Evolutionary conservation across 306 rosid genomes (phyloP).

Genomic region (Quercus suber): DNA sequence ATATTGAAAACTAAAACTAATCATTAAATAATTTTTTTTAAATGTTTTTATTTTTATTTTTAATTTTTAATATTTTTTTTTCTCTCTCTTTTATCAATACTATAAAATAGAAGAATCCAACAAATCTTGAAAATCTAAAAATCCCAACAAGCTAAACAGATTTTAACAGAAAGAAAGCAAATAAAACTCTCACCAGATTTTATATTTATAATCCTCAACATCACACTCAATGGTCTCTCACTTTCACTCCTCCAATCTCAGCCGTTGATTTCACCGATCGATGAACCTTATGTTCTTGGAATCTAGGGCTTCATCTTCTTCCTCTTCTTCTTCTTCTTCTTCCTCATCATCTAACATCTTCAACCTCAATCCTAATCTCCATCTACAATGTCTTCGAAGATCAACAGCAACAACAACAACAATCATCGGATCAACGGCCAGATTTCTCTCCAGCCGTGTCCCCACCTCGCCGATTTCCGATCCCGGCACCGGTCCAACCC

Average conservation of each 20-base stretch:
- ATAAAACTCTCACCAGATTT: background rate
- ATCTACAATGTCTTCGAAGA: conserved; percentile 64
- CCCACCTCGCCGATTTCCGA: conserved; percentile 77
- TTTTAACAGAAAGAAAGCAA: background rate
- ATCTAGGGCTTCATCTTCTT: conserved; percentile 42
- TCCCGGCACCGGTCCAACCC: conserved; percentile 65
- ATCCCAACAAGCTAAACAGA: background rate
- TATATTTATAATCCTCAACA: conserved; percentile 11
- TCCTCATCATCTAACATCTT: conserved; percentile 24
- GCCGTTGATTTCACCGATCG: conserved; percentile 51
- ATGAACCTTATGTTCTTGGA: conserved; percentile 37
- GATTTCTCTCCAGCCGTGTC: conserved; percentile 57
- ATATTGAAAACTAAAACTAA: background rate
- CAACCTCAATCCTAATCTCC: conserved; percentile 30
- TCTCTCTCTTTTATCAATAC: background rate
- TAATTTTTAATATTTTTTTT: too few relatives aligned
- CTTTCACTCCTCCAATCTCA: conserved; percentile 40
- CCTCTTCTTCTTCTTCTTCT: conserved; percentile 26
- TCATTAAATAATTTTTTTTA: background rate
- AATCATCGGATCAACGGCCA: conserved; percentile 48
- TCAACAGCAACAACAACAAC: conserved; percentile 13
- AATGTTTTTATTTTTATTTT: too few relatives aligned
- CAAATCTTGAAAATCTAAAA: background rate
- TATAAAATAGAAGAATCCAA: too few relatives aligned
- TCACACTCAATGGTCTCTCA: conserved; percentile 37